Conservation (phyloP, 1,284 basidiomycete species). For the Papiliotrema fonsecae region DNA sequence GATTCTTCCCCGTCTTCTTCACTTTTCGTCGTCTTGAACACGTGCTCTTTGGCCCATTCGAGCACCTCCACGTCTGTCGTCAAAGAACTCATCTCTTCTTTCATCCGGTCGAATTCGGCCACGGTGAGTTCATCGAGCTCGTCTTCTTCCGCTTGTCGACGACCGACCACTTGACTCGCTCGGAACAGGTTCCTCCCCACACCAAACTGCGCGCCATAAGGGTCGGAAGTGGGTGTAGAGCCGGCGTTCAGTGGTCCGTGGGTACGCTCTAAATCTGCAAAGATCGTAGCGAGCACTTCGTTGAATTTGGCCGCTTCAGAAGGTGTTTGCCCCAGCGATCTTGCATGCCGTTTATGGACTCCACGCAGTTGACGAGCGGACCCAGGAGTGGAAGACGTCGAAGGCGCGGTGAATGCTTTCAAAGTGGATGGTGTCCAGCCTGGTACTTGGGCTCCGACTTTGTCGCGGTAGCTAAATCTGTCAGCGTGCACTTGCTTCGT, state of each 20-base stretch:
- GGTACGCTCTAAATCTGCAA: constrained; percentile 11
- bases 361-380: constrained; percentile 9
- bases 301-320: constrained; percentile 26
- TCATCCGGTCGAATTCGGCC: constrained; percentile 59
- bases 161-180: neutral
- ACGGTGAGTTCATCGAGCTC: constrained; percentile 21
- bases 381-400: constrained; percentile 7
- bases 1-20: constrained; percentile 14
- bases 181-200: neutral
- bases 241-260: neutral
- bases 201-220: constrained; percentile 6
- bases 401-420: neutral
- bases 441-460: neutral
- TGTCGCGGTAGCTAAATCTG: neutral
- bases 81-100: constrained; percentile 68
- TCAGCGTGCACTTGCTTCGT: too few species aligned
- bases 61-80: constrained; percentile 66
- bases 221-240: constrained; percentile 1
- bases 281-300: constrained; percentile 21
- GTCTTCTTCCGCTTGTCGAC: constrained; percentile 6
- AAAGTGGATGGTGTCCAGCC: neutral
- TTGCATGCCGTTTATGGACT: constrained; percentile 12
- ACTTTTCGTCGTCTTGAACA: constrained; percentile 58
- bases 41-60: constrained; percentile 66
- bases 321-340: constrained; percentile 30